Conservation (phyloP, 768 basidiomycete genomes). For the Calocybe cyanea region DNA sequence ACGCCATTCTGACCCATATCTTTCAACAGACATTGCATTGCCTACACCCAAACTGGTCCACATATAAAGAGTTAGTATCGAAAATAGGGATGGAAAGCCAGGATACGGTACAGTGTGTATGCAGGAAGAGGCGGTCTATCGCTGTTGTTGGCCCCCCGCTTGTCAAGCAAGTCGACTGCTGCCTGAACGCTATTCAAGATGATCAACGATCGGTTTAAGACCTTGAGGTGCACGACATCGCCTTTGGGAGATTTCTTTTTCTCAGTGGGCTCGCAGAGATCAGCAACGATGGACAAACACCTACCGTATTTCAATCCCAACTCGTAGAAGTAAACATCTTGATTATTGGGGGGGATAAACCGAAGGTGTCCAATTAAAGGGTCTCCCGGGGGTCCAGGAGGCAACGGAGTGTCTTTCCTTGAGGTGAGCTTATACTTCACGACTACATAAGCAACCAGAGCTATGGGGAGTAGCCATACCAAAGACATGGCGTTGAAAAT, state of each 20-base stretch:
- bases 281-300: neutral
- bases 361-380: conserved; percentile 1
- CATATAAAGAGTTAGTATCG: too few relatives aligned
- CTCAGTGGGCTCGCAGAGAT: neutral
- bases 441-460: too few relatives aligned
- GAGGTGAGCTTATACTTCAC: neutral
- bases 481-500: too few relatives aligned
- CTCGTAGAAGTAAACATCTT: neutral
- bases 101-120: too few relatives aligned
- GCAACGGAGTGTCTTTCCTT: neutral
- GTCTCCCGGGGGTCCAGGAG: conserved; percentile 2
- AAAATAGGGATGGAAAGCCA: too few relatives aligned
- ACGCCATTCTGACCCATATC: too few relatives aligned
- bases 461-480: too few relatives aligned
- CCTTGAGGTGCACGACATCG: neutral
- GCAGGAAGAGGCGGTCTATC: neutral
- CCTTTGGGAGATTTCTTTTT: neutral
- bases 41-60: too few relatives aligned
- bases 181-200: neutral
- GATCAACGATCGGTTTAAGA: neutral
- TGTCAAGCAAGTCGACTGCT: neutral
- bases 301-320: neutral
- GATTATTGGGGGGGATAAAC: neutral
- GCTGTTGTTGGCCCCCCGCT: neutral
- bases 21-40: too few relatives aligned